These are phyloP conservation scores for Plasmodium vivax DNA, from an alignment of 169 alveolate species.

Conservation along the genomic window DNA sequence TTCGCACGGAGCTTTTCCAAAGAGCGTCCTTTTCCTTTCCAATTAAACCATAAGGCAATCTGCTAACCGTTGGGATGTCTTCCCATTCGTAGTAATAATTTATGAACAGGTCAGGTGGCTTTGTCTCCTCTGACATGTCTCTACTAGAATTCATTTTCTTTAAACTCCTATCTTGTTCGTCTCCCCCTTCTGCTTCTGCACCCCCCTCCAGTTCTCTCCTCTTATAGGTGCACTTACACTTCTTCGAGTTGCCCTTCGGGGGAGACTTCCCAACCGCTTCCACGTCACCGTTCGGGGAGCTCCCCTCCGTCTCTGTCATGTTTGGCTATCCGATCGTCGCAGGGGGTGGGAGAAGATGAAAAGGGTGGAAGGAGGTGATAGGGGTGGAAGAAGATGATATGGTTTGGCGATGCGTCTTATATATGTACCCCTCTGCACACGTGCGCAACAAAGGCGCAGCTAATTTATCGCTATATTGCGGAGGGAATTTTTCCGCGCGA, in stretches of 20 bases:
- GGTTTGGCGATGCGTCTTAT: not conserved
- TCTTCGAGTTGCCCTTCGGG: not conserved
- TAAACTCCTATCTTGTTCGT: constrained; percentile 10
- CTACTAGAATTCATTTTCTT: constrained; percentile 18
- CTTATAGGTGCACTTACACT: constrained; percentile 3
- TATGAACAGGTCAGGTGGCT: constrained; percentile 13
- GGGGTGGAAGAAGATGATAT: not conserved
- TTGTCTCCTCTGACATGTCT: constrained; percentile 1
- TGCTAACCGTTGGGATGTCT: constrained; percentile 14
- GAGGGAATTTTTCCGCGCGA: not conserved
- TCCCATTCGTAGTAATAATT: constrained; percentile 68
- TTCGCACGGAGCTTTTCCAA: not conserved
- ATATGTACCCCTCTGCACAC: not conserved
- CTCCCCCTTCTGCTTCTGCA: not conserved
- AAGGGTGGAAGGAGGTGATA: not conserved
- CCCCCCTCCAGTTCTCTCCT: constrained; percentile 16
- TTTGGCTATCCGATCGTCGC: not conserved
- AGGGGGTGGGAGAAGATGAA: not conserved
- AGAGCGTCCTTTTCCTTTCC: constrained; percentile 13
- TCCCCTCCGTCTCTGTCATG: not conserved
- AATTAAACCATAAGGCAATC: constrained; percentile 73
- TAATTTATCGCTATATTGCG: not conserved
- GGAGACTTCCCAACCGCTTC: not conserved
- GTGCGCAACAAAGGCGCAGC: not conserved
- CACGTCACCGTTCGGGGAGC: not conserved